Evolutionary conservation across 2,329 filamentous ascomycete species (phyloP).

Genomic region (Exophiala sp.): DNA sequence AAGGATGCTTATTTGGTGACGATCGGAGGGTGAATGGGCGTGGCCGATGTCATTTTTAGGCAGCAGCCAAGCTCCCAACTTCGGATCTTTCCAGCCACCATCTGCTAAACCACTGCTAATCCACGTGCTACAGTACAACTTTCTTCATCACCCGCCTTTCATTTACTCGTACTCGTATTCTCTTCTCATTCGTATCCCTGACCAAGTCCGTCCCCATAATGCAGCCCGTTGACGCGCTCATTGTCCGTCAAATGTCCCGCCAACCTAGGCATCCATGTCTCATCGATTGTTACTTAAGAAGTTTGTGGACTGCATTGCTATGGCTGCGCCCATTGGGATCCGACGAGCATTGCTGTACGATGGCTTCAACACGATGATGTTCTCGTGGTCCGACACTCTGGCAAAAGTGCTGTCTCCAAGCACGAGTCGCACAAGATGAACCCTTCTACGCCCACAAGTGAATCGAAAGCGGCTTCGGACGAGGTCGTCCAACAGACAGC

Average conservation of each 20-base stretch:
- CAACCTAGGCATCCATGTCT: not conserved
- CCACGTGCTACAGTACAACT: not conserved
- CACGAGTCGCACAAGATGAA: not conserved
- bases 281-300: not conserved
- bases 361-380: too few relatives aligned
- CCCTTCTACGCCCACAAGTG: not conserved
- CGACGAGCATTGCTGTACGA: too few relatives aligned
- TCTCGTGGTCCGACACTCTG: not conserved
- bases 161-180: too few relatives aligned
- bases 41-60: not conserved
- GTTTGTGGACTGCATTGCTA: too few relatives aligned
- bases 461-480: conserved; percentile 3
- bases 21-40: too few relatives aligned
- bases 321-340: too few relatives aligned
- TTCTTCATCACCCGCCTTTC: not conserved
- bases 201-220: too few relatives aligned
- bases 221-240: too few relatives aligned
- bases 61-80: not conserved
- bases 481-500: conserved; percentile 7
- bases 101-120: not conserved
- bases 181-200: too few relatives aligned
- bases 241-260: too few relatives aligned
- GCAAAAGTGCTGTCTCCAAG: not conserved
- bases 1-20: not conserved
- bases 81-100: not conserved